Base-by-base conservation (phyloP, 1,139 yeast species). In the Geotrichum candidum region DNA sequence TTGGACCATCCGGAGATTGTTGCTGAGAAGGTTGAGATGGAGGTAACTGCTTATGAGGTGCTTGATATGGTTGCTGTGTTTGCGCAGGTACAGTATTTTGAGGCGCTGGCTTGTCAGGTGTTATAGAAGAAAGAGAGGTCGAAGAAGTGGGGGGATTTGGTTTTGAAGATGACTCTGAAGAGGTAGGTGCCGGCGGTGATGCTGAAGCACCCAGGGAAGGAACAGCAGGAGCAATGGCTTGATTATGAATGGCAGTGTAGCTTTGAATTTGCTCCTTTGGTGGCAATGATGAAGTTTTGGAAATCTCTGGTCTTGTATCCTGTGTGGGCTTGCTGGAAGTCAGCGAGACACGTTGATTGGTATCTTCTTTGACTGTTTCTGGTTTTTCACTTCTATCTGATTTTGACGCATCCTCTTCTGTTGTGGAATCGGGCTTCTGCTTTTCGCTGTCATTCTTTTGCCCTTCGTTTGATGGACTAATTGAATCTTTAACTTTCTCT, bases 371-470 rank as follows among this genome's bases (percentile, higher is more conserved):
- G 53, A 10, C 23, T 50, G 9, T 35, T 13, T 48, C 53, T 9
- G 27, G 27, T 2, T 51, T 51, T 33, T 56, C 54, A 48, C 45
- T 27, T 13, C 3, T 22, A n/a, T 27, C 41, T 3, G 57, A 29
- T 13, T 54, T 41, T 25, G 18, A 33, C 11, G 13, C 29, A 10
- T 11, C 31, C 22, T 33, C 31, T 18, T 35, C 48, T n/a, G 45
- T 33, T 5, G 29, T 23, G 23, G 56, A 3, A 18, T 53, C 56
- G 9, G 45, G 60, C 65, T 67, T 46, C 62, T 68, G 62, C 27
- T 62, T 56, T 5, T 60, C 60, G 5, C 59, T 61, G 1, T 61
- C 62, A 13, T 61, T 63, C 9, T 65, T 52, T 45, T 22, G 18
- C 9, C 4, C 25, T 29, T 29, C 54, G 15, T 15, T 52, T 52